These are phyloP conservation scores for Eruca vesicaria DNA, from an alignment of 441 rosid genomes.

Conservation along the genomic window DNA sequence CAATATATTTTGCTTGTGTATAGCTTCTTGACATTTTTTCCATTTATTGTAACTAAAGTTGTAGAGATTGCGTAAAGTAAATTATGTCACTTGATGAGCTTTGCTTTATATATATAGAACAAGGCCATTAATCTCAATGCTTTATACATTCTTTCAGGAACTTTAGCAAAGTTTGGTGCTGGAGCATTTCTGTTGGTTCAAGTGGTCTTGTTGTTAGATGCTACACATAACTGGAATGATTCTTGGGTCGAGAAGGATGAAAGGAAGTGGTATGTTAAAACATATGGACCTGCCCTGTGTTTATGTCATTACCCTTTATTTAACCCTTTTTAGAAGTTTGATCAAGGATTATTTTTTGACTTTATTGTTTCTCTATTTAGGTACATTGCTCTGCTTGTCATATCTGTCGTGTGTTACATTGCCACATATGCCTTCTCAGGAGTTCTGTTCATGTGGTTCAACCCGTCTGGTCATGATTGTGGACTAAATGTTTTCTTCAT, in stretches of 20 bases:
- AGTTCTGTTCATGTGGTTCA: slow-evolving; percentile 88
- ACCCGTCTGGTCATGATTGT: slow-evolving; percentile 92
- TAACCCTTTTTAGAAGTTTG: slow-evolving; percentile 18
- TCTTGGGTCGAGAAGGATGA: slow-evolving; percentile 98
- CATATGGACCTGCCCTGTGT: background rate
- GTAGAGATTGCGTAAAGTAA: too few relatives aligned
- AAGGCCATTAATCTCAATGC: background rate
- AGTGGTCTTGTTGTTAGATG: slow-evolving; percentile 81
- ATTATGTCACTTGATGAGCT: too few relatives aligned
- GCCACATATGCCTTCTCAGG: slow-evolving; percentile 81
- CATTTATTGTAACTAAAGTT: too few relatives aligned
- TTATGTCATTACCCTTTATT: slow-evolving; percentile 4
- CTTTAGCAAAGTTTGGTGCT: slow-evolving; percentile 85
- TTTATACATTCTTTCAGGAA: slow-evolving; percentile 50
- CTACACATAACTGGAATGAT: slow-evolving; percentile 91
- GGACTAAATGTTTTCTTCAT: slow-evolving; percentile 94
- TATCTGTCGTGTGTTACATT: slow-evolving; percentile 82
- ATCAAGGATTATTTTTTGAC: background rate
- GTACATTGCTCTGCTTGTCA: slow-evolving; percentile 80
- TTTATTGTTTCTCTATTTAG: slow-evolving; percentile 34
- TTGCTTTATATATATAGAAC: background rate
- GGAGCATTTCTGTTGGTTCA: slow-evolving; percentile 89
- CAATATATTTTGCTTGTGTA: too few relatives aligned
- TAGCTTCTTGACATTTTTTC: too few relatives aligned
- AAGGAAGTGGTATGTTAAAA: slow-evolving; percentile 68